Base-by-base conservation (phyloP, 2,329 filamentous ascomycete species). In the Colletotrichum gigasporum region DNA sequence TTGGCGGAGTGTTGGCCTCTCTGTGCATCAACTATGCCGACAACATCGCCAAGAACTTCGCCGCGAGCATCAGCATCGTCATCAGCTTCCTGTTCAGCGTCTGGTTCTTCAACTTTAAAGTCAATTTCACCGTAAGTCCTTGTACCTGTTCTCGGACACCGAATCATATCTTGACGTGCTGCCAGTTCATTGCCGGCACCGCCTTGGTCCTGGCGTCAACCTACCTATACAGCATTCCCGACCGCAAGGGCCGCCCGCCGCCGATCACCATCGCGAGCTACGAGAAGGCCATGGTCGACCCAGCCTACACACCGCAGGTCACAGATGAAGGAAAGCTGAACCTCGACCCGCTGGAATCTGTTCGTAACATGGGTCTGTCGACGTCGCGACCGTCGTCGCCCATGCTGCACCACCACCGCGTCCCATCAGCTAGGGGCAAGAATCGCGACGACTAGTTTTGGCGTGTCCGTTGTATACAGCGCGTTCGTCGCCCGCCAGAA, bases 21-120 rank as follows among this genome's bases (percentile, higher is more conserved):
- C 84, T 96, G 65, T 92, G 91, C 74, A 91, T 96, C 75, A 92
- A 91, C 67, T 92, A 93, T 73, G 89, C 91, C 5, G 91, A 96
- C 79, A 96, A 96, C 72, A 96, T 97, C 74, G 90, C 93, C 63
- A 97, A 96, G 82, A 97, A 96, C 74, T 94, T 97, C 78, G 94
- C 95, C 4, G 95, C 94, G 5, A 96, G 92, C 71, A 92, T 97
- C 67, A 97, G 93, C 72, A 96, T 98, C 66, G 83, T 97, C 59
- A 80, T 97, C 51, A 96, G 92, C 74, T 94, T 94, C 68, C 69
- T 97, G 12, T 92, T 92, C 54, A 97, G 94, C 73, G 86, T 97
- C 2, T 90, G 88, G 78, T 91, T 97, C 69, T 97, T 98, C 75
- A 86, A 94, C 51, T 93, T 97, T 69, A 79, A 88, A 48, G 85